phyloP scores from a whole-genome alignment of 2,329 filamentous ascomycete genomes.

The Alternaria arborescens region DNA sequence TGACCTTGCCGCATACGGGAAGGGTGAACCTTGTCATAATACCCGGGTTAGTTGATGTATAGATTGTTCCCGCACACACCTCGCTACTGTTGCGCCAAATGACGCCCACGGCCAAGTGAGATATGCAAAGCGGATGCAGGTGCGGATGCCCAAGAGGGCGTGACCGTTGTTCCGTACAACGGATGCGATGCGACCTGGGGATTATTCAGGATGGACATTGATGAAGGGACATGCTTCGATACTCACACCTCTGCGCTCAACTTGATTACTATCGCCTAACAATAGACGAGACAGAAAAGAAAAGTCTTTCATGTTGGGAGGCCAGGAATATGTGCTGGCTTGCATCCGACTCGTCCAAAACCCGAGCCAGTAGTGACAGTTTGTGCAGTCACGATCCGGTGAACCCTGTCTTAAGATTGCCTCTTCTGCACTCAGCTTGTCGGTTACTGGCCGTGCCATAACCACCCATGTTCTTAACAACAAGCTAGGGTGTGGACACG shows the following conservation, averaged over 20 bases:
- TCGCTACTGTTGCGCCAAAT: constrained; percentile 12
- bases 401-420: constrained; percentile 1
- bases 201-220: no score
- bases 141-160: constrained; percentile 4
- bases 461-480: constrained; percentile 2
- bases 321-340: constrained; percentile 6
- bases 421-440: not conserved
- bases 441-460: not conserved
- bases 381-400: constrained; percentile 2
- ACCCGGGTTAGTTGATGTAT: constrained; percentile 27
- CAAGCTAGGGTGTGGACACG: not conserved
- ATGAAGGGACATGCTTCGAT: not conserved
- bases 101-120: not conserved
- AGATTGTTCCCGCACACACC: constrained; percentile 26
- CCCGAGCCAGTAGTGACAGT: constrained; percentile 4
- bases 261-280: not conserved
- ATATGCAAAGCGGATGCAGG: constrained; percentile 10
- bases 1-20: constrained; percentile 9
- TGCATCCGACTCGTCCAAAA: constrained; percentile 15
- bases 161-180: not conserved
- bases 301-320: not conserved
- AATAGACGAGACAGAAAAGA: constrained; percentile 7
- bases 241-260: not conserved
- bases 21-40: constrained; percentile 34
- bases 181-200: not conserved